Base-by-base conservation (phyloP, 192 early-diverging fungal genomes). In the Podila epicladia region DNA sequence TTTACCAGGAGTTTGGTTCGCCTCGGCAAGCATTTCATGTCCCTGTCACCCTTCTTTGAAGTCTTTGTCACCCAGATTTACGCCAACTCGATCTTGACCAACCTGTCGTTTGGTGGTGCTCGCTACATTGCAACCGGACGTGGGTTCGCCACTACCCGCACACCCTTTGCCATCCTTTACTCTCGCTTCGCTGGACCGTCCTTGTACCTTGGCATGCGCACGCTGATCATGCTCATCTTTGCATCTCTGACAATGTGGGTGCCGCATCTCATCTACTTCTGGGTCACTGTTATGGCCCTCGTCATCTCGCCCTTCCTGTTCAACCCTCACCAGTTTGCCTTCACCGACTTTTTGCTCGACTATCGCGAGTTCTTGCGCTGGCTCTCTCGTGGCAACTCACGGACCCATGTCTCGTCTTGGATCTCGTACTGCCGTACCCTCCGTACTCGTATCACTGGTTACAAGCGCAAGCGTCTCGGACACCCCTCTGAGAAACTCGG, bases 261-360 rank as follows among this genome's bases (percentile, higher is more conserved):
- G 62, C 87, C 87, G 65, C 91, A 92, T 24, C 71, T 94, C 61
- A 74, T 89, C 29, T 95, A 93, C 75, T 92, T 95, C 71, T 94
- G 93, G 93, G 85, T 93, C 26, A 93, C 90, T 38, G 91, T 92
- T 49, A 74, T 91, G 15, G 91, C 93, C n/a, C 75, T 95, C 45
- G 73, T 89, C 58, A 78, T 95, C 48, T 90, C 94, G 57, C 94
- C 94, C 19, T 95, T 94, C 75, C 63, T 95, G 32, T 95, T 93
- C 82, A 95, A 95, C 64, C 93, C 92, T 32, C 93, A 94, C 67
- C 94, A 95, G 82, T 94, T 95, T 62, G 84, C 87, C 29, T 80
- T 93, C 58, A 84, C 86, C 0, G 90, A 92, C 67, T 94, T 94
- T 72, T 85, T 93, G 75, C 67, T 89, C 17, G 94, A 95, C 74